phyloP scores from a whole-genome alignment of 768 basidiomycete species.

The Boletellus ananiceps region DNA sequence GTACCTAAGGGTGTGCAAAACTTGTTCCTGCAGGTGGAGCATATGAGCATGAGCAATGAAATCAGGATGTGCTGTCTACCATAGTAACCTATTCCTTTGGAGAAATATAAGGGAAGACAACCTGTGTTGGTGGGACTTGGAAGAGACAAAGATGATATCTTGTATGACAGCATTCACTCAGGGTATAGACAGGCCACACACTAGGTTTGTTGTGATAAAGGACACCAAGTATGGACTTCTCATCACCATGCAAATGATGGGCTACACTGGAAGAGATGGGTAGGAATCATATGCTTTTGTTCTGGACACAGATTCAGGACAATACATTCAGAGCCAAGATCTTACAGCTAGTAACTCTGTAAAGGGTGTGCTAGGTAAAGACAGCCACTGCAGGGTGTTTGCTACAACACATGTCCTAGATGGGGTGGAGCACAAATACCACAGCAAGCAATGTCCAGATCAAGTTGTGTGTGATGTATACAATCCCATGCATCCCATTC shows the following conservation, averaged over 20 bases:
- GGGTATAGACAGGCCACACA: neutral
- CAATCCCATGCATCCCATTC: too few species aligned
- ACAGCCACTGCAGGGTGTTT: too few species aligned
- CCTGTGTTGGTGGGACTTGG: neutral
- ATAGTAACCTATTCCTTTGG: neutral
- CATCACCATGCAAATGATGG: neutral
- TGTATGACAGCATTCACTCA: neutral
- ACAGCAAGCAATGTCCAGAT: too few species aligned
- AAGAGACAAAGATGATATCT: neutral
- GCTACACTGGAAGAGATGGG: constrained; percentile 1
- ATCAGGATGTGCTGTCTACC: neutral
- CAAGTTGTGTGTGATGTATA: too few species aligned
- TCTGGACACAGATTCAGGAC: too few species aligned
- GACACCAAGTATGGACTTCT: neutral
- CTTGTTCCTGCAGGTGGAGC: neutral
- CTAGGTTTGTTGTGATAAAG: neutral
- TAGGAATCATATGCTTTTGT: neutral
- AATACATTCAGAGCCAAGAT: too few species aligned
- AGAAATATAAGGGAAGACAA: neutral
- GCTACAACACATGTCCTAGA: too few species aligned
- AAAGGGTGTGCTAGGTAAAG: too few species aligned
- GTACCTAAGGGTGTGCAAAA: neutral
- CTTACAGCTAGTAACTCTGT: too few species aligned
- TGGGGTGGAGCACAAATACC: too few species aligned
- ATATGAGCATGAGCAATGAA: neutral